phyloP scores from a whole-genome alignment of 31 red algal genomes.

The Asparagopsis taxiformis region DNA sequence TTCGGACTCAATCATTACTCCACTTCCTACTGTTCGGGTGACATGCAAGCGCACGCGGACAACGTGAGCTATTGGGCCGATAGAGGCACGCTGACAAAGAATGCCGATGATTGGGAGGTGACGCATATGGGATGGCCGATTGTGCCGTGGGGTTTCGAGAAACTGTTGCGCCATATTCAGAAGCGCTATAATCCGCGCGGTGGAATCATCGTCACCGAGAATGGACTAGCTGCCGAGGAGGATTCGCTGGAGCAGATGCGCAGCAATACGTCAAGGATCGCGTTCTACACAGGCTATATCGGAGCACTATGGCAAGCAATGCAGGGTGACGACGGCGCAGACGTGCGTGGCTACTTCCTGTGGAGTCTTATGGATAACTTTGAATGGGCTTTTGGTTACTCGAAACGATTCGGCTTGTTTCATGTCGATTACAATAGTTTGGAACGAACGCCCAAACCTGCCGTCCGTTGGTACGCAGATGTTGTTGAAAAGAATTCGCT shows the following conservation, averaged over 20 bases:
- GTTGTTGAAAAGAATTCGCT: no score
- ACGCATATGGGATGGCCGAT: constrained; percentile 84
- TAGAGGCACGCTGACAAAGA: neutral
- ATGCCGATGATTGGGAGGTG: constrained; percentile 22
- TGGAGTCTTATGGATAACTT: constrained; percentile 80
- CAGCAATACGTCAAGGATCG: constrained; percentile 19
- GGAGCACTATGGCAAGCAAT: constrained; percentile 48
- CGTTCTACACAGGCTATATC: constrained; percentile 46
- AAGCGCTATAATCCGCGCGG: constrained; percentile 27
- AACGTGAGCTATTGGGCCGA: constrained; percentile 8
- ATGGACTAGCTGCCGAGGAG: constrained; percentile 60
- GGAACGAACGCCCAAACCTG: no score
- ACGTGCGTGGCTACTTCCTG: constrained; percentile 68
- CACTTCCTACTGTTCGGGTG: neutral
- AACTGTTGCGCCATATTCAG: constrained; percentile 50
- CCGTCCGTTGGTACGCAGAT: no score
- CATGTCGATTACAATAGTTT: constrained; percentile 65
- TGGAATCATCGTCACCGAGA: constrained; percentile 71
- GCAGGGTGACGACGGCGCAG: constrained; percentile 18
- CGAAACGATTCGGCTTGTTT: constrained; percentile 61
- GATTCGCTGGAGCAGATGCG: constrained; percentile 8
- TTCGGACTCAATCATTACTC: constrained; percentile 80
- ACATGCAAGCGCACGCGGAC: constrained; percentile 1
- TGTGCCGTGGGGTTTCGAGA: constrained; percentile 57
- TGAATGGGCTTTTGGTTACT: constrained; percentile 74